These are phyloP conservation scores for Hypoxylon trugodes DNA, from an alignment of 495 filamentous ascomycete species.

Conservation along the genomic window DNA sequence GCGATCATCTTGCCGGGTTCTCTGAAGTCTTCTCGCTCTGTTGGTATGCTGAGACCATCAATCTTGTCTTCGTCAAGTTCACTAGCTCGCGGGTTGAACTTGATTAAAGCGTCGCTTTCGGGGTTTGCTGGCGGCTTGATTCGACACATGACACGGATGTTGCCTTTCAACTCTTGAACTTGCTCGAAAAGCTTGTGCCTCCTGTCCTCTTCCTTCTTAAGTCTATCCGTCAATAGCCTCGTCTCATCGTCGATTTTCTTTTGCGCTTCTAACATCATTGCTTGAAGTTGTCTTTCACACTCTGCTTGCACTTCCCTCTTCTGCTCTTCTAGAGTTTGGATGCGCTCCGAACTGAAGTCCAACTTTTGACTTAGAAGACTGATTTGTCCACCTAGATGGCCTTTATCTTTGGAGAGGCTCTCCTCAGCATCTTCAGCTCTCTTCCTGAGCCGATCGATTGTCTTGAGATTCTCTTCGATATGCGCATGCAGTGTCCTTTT, in stretches of 20 bases:
- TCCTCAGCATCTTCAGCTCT: slow-evolving; percentile 45
- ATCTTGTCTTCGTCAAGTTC: slow-evolving; percentile 71
- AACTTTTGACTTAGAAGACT: slow-evolving; percentile 41
- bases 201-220: slow-evolving; percentile 90
- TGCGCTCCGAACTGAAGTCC: slow-evolving; percentile 48
- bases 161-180: slow-evolving; percentile 98
- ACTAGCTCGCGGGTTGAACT: slow-evolving; percentile 50
- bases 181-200: slow-evolving; percentile 95
- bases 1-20: slow-evolving; percentile 85
- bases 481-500: slow-evolving; percentile 35
- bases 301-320: slow-evolving; percentile 68
- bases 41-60: slow-evolving; percentile 79
- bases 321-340: slow-evolving; percentile 68
- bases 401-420: slow-evolving; percentile 45
- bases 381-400: slow-evolving; percentile 45
- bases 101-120: slow-evolving; percentile 38
- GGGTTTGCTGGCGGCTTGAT: slow-evolving; percentile 79
- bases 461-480: slow-evolving; percentile 41
- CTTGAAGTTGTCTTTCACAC: slow-evolving; percentile 48
- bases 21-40: slow-evolving; percentile 82
- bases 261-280: slow-evolving; percentile 43
- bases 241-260: slow-evolving; percentile 44
- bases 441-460: slow-evolving; percentile 43
- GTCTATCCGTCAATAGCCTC: slow-evolving; percentile 68
- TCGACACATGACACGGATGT: slow-evolving; percentile 97